Evolutionary conservation across 768 basidiomycete species (phyloP).

Genomic region (Suillus plorans): DNA sequence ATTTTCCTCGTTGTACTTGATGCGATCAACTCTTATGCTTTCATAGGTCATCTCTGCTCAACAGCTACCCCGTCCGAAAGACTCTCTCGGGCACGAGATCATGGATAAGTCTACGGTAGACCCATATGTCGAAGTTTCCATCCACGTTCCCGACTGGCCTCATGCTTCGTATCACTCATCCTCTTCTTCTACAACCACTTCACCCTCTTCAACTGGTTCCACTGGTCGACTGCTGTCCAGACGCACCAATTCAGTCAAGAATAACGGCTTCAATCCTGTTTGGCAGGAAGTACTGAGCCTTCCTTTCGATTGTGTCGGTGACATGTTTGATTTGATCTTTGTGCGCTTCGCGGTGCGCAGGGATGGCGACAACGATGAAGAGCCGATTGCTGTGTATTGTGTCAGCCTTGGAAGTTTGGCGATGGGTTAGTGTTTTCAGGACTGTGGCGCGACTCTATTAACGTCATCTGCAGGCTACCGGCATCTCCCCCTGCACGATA

Average conservation of each 20-base stretch:
- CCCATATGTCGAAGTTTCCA: constrained; percentile 79
- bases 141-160: constrained; percentile 76
- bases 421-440: constrained; percentile 46
- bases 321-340: constrained; percentile 83
- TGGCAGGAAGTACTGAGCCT: constrained; percentile 75
- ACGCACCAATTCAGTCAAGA: constrained; percentile 66
- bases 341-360: constrained; percentile 75
- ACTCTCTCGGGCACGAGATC: constrained; percentile 60
- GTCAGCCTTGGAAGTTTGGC: constrained; percentile 68
- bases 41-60: constrained; percentile 80
- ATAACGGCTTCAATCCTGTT: constrained; percentile 90
- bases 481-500: constrained; percentile 87
- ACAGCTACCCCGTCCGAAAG: constrained; percentile 76
- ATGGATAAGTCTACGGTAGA: constrained; percentile 56
- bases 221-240: constrained; percentile 46
- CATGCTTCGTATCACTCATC: constrained; percentile 25
- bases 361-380: constrained; percentile 57
- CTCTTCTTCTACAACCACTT: constrained; percentile 8
- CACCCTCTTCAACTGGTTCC: constrained; percentile 24
- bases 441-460: neutral
- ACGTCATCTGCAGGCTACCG: constrained; percentile 63
- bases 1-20: neutral
- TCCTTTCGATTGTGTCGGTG: constrained; percentile 74
- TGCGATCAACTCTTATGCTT: constrained; percentile 1
- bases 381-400: constrained; percentile 74